Conservation (phyloP, 177 flowering plant genomes). For the Vitis hybrid region DNA sequence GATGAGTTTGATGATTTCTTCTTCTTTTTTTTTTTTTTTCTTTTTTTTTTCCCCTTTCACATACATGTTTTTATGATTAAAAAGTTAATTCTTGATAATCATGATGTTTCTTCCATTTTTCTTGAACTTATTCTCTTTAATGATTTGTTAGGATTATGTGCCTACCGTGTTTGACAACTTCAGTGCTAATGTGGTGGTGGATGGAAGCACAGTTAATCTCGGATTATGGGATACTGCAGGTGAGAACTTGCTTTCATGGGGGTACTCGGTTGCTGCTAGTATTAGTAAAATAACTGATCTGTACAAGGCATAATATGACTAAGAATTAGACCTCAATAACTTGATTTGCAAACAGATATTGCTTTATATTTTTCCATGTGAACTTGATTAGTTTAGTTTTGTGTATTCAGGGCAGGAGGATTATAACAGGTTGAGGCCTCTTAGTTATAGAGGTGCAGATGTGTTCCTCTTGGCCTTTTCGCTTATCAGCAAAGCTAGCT, state of each 20-base stretch:
- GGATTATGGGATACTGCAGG: conserved; percentile 54
- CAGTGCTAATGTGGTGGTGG: conserved; percentile 50
- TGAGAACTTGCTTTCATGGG: conserved; percentile 2
- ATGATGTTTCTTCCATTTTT: not conserved
- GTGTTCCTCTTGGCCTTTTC: conserved; percentile 56
- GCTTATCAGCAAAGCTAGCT: conserved; percentile 57
- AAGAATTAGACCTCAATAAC: no score
- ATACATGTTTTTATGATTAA: not conserved
- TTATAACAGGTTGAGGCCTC: conserved; percentile 53
- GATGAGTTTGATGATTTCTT: not conserved
- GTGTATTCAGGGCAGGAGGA: conserved; percentile 46
- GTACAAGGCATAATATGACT: no score
- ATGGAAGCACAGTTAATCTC: conserved; percentile 44
- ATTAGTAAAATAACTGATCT: no score
- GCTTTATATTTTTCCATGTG: no score
- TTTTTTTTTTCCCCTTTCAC: not conserved
- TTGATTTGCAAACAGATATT: no score
- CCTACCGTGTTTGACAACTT: conserved; percentile 53
- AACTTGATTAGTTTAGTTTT: not conserved
- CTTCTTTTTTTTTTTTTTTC: not conserved
- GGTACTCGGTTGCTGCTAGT: no score
- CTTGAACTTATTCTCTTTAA: not conserved
- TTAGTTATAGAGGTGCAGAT: conserved; percentile 59
- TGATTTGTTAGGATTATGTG: conserved; percentile 38
- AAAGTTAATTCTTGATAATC: not conserved